These are phyloP conservation scores for Penicillium paxilli DNA, from an alignment of 495 filamentous ascomycete genomes.

Conservation along the genomic window DNA sequence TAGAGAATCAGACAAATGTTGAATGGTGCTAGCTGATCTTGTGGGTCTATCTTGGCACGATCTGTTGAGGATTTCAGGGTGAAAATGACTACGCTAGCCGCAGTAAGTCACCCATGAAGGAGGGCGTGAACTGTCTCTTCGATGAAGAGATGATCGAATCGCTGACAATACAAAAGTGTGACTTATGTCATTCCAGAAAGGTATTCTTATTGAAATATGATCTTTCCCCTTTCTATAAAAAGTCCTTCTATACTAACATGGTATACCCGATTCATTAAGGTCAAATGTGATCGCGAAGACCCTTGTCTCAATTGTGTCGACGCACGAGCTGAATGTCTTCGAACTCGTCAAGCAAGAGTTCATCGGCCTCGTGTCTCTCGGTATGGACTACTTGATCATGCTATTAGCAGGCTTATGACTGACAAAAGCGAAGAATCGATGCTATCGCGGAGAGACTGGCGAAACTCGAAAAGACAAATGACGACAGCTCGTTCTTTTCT, in stretches of 20 bases:
- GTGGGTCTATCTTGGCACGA: neutral
- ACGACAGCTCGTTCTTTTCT: slow-evolving; percentile 2
- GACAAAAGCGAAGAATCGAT: slow-evolving; percentile 13
- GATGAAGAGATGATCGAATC: neutral
- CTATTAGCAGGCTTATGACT: neutral
- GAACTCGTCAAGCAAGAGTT: slow-evolving; percentile 23
- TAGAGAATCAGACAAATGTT: too few species aligned
- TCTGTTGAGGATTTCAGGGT: neutral
- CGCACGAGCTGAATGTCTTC: slow-evolving; percentile 22
- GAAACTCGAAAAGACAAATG: slow-evolving; percentile 19
- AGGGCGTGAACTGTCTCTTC: neutral
- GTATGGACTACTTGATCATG: neutral
- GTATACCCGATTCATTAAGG: slow-evolving; percentile 9
- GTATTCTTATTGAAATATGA: slow-evolving; percentile 6
- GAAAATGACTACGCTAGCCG: slow-evolving; percentile 13
- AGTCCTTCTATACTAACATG: neutral
- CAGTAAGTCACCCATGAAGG: slow-evolving; percentile 11
- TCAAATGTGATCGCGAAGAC: slow-evolving; percentile 32
- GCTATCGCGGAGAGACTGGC: slow-evolving; percentile 22
- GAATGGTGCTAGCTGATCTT: too few species aligned
- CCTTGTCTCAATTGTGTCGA: slow-evolving; percentile 29
- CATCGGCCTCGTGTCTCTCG: slow-evolving; percentile 28
- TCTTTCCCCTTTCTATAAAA: too few species aligned
- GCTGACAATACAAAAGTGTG: slow-evolving; percentile 20
- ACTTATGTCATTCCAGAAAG: slow-evolving; percentile 31